Evolutionary conservation across 2,329 filamentous ascomycete species (phyloP).

Genomic region (Aschersonia sp.): DNA sequence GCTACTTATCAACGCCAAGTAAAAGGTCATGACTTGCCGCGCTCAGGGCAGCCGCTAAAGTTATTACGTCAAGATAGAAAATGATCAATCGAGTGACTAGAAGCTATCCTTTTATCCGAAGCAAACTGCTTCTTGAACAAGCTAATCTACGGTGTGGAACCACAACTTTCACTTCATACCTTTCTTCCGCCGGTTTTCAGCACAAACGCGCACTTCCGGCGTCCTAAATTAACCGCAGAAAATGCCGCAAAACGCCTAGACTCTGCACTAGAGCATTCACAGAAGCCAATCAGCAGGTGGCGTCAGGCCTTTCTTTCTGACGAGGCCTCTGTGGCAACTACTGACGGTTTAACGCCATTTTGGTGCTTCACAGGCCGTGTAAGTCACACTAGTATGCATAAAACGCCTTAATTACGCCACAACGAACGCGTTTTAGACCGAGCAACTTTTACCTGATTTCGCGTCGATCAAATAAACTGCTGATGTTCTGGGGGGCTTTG

Average conservation of each 20-base stretch:
- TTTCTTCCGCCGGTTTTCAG: conserved; percentile 3
- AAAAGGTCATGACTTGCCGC: background rate
- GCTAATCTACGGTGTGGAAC: conserved; percentile 1
- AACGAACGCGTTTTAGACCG: conserved; percentile 1
- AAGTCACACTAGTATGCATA: background rate
- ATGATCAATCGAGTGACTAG: conserved; percentile 3
- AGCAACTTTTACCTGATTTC: conserved; percentile 1
- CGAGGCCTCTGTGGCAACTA: conserved; percentile 1
- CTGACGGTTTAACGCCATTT: background rate
- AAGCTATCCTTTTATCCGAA: conserved; percentile 3
- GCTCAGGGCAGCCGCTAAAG: background rate
- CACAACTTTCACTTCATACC: conserved; percentile 2
- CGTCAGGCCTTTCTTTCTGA: conserved; percentile 2
- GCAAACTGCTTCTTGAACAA: background rate
- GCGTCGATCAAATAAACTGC: conserved; percentile 2
- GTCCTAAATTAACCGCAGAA: background rate
- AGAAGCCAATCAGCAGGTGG: background rate
- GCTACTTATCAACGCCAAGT: background rate
- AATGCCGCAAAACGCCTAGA: background rate
- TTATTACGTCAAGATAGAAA: conserved; percentile 2
- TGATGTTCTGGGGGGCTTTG: conserved; percentile 5
- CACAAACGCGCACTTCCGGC: conserved; percentile 1
- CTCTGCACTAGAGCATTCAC: conserved; percentile 1
- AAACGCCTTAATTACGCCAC: background rate
- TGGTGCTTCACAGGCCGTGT: conserved; percentile 1